Percentiles rank a stretch among this genome's conserved stretches.
Evolutionary conservation across 1,284 basidiomycete genomes (phyloP).

Genomic region (Moniliophthora roreri): DNA sequence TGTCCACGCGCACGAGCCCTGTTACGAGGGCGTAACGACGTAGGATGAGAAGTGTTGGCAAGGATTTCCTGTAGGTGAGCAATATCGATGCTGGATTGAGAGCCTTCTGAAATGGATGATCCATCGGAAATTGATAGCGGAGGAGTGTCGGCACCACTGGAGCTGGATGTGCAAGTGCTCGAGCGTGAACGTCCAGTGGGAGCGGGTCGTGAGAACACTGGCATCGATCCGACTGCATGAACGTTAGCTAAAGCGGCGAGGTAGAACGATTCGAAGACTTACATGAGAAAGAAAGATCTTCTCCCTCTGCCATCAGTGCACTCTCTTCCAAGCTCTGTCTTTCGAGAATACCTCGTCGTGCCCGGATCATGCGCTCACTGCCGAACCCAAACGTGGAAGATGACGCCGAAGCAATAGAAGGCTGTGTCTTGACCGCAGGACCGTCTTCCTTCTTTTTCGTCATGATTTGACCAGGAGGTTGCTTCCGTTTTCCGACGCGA

Average conservation of each 20-base stretch:
- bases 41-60: slow-evolving; percentile 31
- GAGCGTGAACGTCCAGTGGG: slow-evolving; percentile 58
- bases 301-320: slow-evolving; percentile 59
- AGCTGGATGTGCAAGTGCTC: slow-evolving; percentile 59
- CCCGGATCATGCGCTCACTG: slow-evolving; percentile 63
- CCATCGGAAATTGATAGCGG: slow-evolving; percentile 65
- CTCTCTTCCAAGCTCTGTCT: slow-evolving; percentile 69
- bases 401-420: slow-evolving; percentile 60
- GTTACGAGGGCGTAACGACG: slow-evolving; percentile 23
- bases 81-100: slow-evolving; percentile 74
- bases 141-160: slow-evolving; percentile 69
- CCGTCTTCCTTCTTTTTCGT: slow-evolving; percentile 20
- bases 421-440: slow-evolving; percentile 40
- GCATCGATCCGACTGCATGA: slow-evolving; percentile 38
- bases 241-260: background rate
- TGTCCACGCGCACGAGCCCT: slow-evolving; percentile 56
- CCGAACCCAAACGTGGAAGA: slow-evolving; percentile 70
- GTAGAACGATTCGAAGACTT: slow-evolving; percentile 24
- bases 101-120: slow-evolving; percentile 68
- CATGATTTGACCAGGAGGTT: slow-evolving; percentile 31
- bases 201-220: slow-evolving; percentile 60
- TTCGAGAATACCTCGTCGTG: slow-evolving; percentile 58
- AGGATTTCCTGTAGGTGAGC: slow-evolving; percentile 56
- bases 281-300: slow-evolving; percentile 58
- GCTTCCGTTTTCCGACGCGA: slow-evolving; percentile 62